Evolutionary conservation across 352 stramenopile genomes (phyloP), one percentile per base, ranked within the genome.

Genomic region (Phytophthora sp.): DNA sequence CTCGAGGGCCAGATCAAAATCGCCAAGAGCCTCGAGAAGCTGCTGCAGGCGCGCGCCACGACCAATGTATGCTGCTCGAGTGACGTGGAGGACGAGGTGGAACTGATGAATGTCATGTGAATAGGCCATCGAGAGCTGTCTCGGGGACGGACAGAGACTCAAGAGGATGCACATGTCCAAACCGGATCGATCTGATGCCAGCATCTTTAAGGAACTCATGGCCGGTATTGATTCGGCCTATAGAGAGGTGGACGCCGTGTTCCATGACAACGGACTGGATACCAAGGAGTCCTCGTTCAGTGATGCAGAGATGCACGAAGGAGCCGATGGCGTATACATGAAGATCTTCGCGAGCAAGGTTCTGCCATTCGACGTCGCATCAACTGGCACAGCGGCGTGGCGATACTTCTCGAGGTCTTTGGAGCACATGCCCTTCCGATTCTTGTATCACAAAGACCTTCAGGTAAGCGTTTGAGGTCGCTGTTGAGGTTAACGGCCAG

Each of bases 1-100:
- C 57, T 91, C 13, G 79, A 89, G 54, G 80, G 72, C 2, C 82
- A 91, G 49, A 72, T 91, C 54, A 89, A 88, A 60, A 72, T 91
- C 54, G 79, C 79, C 5, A 81, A 78, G 43, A 82, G 73, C 48
- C 71, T 87, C n/a, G 72, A 84, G 57, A 82, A 82, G 39, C 26
- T 82, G 20, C 48, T 86, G 15, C 62, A 82, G 42, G 69, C 71
- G 12, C 59, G 64, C 27, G 45, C 69, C 0, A 82, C 66, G 23
- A 69, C 64, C 2, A 68, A 64, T 49, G 74, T 83, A 69, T 9
- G 56, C 28, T 24, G 6, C 4, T 10, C 27, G 1, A 2, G 18
- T 44, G 21, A 7, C 21, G 15, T 9, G 4, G 13, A 27, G 11
- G 17, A 30, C 18, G 18, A 15, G 17, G 23, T 48, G 32, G 18